Percentiles rank a stretch among this genome's conserved stretches.
phyloP scores from a whole-genome alignment of 2,329 filamentous ascomycete species.

The Fonsecaea nubica region DNA sequence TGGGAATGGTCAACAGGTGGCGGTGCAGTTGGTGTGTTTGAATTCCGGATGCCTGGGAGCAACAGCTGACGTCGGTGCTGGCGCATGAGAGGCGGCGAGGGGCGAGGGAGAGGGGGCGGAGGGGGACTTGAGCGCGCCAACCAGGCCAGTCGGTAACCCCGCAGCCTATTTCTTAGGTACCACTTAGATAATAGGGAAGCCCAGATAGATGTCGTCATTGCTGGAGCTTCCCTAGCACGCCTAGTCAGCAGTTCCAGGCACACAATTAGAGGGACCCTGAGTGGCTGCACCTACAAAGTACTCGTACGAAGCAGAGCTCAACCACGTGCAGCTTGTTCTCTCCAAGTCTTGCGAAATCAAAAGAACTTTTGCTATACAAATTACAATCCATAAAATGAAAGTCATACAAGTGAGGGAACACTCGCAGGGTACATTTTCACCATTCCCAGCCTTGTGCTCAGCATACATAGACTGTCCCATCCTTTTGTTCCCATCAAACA shows the following conservation, averaged over 20 bases:
- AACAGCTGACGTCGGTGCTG: constrained; percentile 21
- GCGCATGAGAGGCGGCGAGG: not conserved
- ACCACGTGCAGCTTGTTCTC: not conserved
- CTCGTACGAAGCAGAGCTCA: not conserved
- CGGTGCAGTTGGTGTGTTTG: constrained; percentile 9
- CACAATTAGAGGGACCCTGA: no score
- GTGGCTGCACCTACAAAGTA: no score
- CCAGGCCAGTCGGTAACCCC: not conserved
- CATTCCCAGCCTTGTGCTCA: not conserved
- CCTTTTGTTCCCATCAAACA: constrained; percentile 25
- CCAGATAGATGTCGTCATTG: no score
- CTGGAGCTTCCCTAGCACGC: no score
- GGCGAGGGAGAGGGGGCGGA: not conserved
- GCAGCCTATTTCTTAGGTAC: not conserved
- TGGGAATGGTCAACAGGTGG: constrained; percentile 10
- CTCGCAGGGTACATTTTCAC: constrained; percentile 15
- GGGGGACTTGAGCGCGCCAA: not conserved
- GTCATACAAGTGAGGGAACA: not conserved
- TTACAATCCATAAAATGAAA: constrained; percentile 2
- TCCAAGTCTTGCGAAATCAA: not conserved
- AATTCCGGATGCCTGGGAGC: constrained; percentile 36
- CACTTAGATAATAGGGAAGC: no score
- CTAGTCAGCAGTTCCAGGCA: no score
- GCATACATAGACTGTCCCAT: not conserved
- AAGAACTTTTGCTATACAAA: constrained; percentile 30